Evolutionary conservation across 2,329 filamentous ascomycete genomes (phyloP).

Genomic region (Pseudophaeomoniella oleicola): DNA sequence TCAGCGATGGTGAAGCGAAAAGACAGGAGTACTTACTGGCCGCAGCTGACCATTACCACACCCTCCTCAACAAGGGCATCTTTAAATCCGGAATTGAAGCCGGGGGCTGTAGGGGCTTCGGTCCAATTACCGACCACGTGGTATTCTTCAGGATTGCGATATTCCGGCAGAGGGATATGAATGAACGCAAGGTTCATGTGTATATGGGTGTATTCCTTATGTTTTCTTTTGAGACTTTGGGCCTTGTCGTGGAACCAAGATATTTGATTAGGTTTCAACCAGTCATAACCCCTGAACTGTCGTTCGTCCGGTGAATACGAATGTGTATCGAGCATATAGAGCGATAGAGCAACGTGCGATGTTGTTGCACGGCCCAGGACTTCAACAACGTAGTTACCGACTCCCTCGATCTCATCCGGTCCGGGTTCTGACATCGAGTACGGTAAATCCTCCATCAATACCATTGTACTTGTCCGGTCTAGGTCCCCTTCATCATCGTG

Average conservation of each 20-base stretch:
- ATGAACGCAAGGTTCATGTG: constrained; percentile 97
- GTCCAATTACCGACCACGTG: constrained; percentile 55
- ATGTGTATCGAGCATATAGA: constrained; percentile 94
- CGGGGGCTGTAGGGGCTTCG: constrained; percentile 75
- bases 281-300: constrained; percentile 86
- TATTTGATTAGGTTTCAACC: constrained; percentile 89
- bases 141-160: constrained; percentile 45
- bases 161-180: constrained; percentile 91
- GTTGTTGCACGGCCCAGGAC: constrained; percentile 65
- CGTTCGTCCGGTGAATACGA: constrained; percentile 81
- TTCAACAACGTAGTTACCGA: constrained; percentile 92
- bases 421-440: constrained; percentile 80
- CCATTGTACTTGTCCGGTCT: constrained; percentile 66
- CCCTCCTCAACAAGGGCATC: constrained; percentile 78
- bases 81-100: constrained; percentile 83
- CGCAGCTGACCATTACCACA: constrained; percentile 75
- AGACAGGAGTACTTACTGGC: constrained; percentile 53
- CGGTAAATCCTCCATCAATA: constrained; percentile 69
- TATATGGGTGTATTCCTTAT: constrained; percentile 73
- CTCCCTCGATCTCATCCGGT: constrained; percentile 69
- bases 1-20: not conserved
- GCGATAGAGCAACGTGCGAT: constrained; percentile 75
- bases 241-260: constrained; percentile 83
- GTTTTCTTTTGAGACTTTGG: constrained; percentile 56
- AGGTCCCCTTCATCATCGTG: constrained; percentile 88